Conservation (phyloP, 805 yeast species). For the Debaryomyces castellii region DNA sequence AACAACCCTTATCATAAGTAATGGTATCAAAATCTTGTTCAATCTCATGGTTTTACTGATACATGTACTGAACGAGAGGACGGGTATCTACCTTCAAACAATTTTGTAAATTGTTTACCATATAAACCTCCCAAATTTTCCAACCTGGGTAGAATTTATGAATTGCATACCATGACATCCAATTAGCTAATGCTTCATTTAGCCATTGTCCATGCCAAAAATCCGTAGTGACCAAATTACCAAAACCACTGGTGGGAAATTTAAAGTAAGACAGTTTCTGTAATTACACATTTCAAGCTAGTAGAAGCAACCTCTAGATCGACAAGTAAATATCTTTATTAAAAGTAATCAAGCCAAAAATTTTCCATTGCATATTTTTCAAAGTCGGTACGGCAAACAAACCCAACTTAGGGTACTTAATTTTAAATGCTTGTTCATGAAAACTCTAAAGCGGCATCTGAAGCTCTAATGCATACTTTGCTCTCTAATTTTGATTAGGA, state of each 20-base stretch:
- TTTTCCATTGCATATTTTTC: slow-evolving; percentile 91
- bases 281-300: slow-evolving; percentile 46
- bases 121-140: slow-evolving; percentile 85
- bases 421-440: slow-evolving; percentile 71
- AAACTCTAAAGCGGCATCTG: slow-evolving; percentile 73
- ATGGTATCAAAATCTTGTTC: slow-evolving; percentile 85
- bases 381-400: slow-evolving; percentile 78
- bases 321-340: slow-evolving; percentile 70
- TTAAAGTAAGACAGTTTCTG: slow-evolving; percentile 86
- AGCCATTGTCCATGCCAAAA: slow-evolving; percentile 92
- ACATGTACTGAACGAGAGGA: slow-evolving; percentile 84
- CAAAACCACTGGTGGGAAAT: slow-evolving; percentile 91
- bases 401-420: slow-evolving; percentile 77
- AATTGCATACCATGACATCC: slow-evolving; percentile 88
- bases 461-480: slow-evolving; percentile 70
- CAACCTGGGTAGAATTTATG: slow-evolving; percentile 77
- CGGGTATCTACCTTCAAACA: slow-evolving; percentile 76
- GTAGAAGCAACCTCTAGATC: slow-evolving; percentile 61
- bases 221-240: slow-evolving; percentile 86
- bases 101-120: slow-evolving; percentile 70
- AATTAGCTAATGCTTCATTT: slow-evolving; percentile 87
- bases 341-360: slow-evolving; percentile 77
- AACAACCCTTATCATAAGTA: slow-evolving; percentile 80
- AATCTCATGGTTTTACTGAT: slow-evolving; percentile 72
- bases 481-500: slow-evolving; percentile 70